A percentile compares a stretch with the other conserved stretches of the same genome.
These are phyloP conservation scores for Aristolochia contorta DNA, from an alignment of 164 flowering plant species.

Conservation along the genomic window DNA sequence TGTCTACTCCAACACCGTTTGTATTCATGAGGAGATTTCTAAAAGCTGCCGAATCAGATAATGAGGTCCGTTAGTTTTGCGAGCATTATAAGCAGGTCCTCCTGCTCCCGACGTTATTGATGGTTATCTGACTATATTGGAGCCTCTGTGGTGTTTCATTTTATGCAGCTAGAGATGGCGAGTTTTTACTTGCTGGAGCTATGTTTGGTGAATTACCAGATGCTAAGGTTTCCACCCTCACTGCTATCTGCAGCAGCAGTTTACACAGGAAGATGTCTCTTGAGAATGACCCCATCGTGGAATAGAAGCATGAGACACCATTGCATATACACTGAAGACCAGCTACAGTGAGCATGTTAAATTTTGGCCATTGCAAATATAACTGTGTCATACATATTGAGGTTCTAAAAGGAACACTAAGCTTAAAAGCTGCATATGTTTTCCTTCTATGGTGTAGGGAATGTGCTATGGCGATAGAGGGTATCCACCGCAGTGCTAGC, in stretches of 20 bases:
- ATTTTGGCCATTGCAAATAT: too few relatives aligned
- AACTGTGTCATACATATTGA: too few relatives aligned
- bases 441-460: slow-evolving; percentile 20
- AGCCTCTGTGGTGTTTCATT: background rate
- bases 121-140: background rate
- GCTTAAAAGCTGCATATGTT: background rate
- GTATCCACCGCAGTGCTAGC: slow-evolving; percentile 33
- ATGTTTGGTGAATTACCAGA: slow-evolving; percentile 62
- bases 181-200: slow-evolving; percentile 71
- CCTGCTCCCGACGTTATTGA: background rate
- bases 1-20: slow-evolving; percentile 71
- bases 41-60: slow-evolving; percentile 65
- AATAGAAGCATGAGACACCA: slow-evolving; percentile 44
- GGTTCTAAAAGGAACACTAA: background rate
- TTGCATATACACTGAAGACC: slow-evolving; percentile 42
- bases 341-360: slow-evolving; percentile 37
- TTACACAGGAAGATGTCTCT: slow-evolving; percentile 58
- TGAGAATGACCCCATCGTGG: slow-evolving; percentile 39
- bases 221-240: slow-evolving; percentile 71
- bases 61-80: slow-evolving; percentile 26
- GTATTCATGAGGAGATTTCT: slow-evolving; percentile 74
- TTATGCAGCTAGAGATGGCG: slow-evolving; percentile 56
- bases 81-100: background rate
- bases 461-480: slow-evolving; percentile 37
- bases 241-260: slow-evolving; percentile 68